phyloP scores from a whole-genome alignment of 2,329 filamentous ascomycete genomes.

The Claviceps digitariae region DNA sequence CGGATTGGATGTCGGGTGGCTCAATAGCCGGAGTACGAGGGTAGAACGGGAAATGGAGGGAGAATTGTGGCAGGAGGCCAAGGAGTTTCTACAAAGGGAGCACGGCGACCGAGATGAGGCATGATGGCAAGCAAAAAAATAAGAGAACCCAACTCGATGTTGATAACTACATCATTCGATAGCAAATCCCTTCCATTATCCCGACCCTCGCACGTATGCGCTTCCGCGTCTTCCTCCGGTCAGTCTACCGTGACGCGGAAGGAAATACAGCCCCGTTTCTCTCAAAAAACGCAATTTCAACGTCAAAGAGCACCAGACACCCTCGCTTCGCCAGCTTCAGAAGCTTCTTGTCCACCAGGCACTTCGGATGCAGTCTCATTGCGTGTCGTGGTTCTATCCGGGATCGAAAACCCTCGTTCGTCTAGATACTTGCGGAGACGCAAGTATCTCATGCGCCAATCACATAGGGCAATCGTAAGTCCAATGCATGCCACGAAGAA shows the following conservation, averaged over 20 bases:
- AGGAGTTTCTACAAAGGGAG: conserved; percentile 22
- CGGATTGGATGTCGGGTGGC: conserved; percentile 68
- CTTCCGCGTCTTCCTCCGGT: neutral
- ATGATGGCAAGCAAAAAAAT: neutral
- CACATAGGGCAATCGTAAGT: conserved; percentile 5
- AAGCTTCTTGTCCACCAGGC: neutral
- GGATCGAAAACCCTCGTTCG: conserved; percentile 2
- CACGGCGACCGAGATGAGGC: neutral
- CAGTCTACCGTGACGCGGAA: neutral
- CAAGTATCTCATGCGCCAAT: conserved; percentile 7
- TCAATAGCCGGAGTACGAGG: conserved; percentile 75
- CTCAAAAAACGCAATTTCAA: neutral
- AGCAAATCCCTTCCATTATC: neutral
- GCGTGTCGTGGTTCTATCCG: neutral
- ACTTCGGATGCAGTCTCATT: neutral
- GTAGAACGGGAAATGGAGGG: conserved; percentile 74
- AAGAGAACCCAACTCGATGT: neutral
- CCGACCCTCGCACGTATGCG: neutral
- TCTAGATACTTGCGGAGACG: conserved; percentile 5
- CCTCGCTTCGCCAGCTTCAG: neutral
- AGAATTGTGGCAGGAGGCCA: conserved; percentile 52
- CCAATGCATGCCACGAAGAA: conserved; percentile 7
- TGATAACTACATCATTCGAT: neutral
- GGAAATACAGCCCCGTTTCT: neutral
- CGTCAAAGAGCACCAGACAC: conserved; percentile 4